phyloP scores from a whole-genome alignment of 2,329 filamentous ascomycete species.

The Hawksworthiomyces lignivorus region DNA sequence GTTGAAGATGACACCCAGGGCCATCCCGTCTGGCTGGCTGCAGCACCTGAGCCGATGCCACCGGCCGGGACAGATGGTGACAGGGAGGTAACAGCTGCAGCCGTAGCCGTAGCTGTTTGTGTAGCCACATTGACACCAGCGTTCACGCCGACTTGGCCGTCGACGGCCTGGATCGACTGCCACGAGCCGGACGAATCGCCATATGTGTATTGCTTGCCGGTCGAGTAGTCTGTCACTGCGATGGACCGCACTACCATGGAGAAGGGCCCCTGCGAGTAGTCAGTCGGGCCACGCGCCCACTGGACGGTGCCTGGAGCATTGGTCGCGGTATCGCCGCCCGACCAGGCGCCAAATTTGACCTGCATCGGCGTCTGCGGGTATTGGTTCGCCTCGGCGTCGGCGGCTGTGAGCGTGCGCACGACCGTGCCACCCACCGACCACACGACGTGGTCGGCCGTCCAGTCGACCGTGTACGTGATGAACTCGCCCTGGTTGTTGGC shows the following conservation, averaged over 20 bases:
- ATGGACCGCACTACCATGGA: conserved; percentile 75
- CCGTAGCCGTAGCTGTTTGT: conserved; percentile 49
- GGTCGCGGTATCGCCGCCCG: conserved; percentile 68
- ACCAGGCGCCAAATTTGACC: conserved; percentile 86
- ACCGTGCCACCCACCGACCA: conserved; percentile 78
- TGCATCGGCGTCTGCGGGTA: conserved; percentile 97
- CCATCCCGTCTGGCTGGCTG: conserved; percentile 53
- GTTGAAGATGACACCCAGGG: conserved; percentile 57
- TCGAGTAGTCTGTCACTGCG: conserved; percentile 83
- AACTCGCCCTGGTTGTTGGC: conserved; percentile 64
- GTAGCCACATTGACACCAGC: conserved; percentile 43
- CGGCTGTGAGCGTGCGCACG: conserved; percentile 65
- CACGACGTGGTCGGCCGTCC: conserved; percentile 76
- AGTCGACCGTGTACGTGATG: conserved; percentile 86
- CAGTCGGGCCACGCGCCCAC: conserved; percentile 81
- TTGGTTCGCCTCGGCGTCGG: conserved; percentile 60
- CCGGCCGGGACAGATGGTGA: conserved; percentile 63
- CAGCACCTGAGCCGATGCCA: conserved; percentile 51
- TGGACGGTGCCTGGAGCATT: conserved; percentile 77
- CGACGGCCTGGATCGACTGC: conserved; percentile 74
- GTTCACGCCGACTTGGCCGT: conserved; percentile 66
- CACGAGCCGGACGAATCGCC: conserved; percentile 69
- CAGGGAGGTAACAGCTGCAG: conserved; percentile 53
- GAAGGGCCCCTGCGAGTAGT: conserved; percentile 79
- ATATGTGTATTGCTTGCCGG: conserved; percentile 78